Evolutionary conservation across 306 rosid genomes (phyloP).

Genomic region (apple (Malus domestica)): DNA sequence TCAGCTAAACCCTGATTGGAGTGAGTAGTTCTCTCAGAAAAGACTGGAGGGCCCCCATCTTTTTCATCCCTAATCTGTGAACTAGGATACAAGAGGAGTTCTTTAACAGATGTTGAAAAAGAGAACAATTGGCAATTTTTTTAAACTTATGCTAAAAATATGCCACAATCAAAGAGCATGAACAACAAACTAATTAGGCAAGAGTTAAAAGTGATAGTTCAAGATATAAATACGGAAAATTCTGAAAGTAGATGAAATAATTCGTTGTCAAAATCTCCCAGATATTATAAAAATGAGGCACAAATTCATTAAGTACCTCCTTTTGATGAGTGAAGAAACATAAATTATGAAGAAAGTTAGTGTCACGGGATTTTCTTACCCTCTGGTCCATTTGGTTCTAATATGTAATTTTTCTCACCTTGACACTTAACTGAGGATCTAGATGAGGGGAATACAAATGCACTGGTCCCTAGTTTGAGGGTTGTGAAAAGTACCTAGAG

Average conservation of each 20-base stretch:
- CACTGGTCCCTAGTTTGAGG: not conserved
- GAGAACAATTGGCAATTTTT: not conserved
- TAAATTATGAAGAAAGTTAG: not conserved
- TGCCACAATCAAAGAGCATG: not conserved
- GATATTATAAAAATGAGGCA: not conserved
- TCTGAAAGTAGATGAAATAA: not conserved
- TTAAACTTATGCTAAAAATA: not conserved
- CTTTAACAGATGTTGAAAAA: constrained; percentile 16
- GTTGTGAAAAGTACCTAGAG: not conserved
- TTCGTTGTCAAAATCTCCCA: not conserved
- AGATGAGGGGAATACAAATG: not conserved
- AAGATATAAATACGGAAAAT: not conserved
- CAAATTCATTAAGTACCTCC: not conserved
- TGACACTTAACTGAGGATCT: not conserved
- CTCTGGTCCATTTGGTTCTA: not conserved
- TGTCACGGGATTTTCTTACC: not conserved
- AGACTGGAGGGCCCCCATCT: constrained; percentile 14
- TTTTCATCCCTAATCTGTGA: constrained; percentile 40
- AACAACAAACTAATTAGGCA: not conserved
- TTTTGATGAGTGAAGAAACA: not conserved
- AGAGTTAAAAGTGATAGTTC: not conserved
- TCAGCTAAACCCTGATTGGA: constrained; percentile 52
- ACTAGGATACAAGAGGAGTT: constrained; percentile 28
- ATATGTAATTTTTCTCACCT: not conserved
- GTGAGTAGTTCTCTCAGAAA: constrained; percentile 17